Percentiles rank a stretch among this genome's conserved stretches.
These are phyloP conservation scores for Leishmania major DNA, from an alignment of 208 protist genomes.

Conservation along the genomic window DNA sequence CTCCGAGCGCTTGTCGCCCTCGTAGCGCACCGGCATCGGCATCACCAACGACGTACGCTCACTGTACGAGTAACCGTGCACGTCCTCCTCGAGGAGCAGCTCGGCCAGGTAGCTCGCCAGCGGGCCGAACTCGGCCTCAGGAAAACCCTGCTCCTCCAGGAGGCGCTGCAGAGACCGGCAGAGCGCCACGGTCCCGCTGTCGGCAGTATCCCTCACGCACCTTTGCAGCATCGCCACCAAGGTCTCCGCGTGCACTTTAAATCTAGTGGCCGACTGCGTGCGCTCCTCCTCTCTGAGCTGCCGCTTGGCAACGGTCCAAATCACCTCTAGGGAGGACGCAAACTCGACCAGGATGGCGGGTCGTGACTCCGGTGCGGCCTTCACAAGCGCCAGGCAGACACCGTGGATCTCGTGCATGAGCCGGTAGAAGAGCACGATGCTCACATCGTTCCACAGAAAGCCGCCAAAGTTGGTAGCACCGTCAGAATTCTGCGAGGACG, in stretches of 20 bases:
- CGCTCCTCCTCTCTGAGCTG: constrained; percentile 24
- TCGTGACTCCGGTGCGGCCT: background rate
- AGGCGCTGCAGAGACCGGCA: constrained; percentile 44
- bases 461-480: constrained; percentile 39
- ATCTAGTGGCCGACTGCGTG: background rate
- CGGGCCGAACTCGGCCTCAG: constrained; percentile 55
- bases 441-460: constrained; percentile 76
- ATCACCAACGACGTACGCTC: constrained; percentile 44
- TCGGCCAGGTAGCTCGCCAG: constrained; percentile 36
- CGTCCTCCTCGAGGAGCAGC: constrained; percentile 40
- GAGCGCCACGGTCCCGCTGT: constrained; percentile 7
- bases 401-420: constrained; percentile 37
- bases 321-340: constrained; percentile 7
- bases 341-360: background rate
- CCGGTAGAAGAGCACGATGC: constrained; percentile 59
- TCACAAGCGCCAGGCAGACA: constrained; percentile 13
- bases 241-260: constrained; percentile 2
- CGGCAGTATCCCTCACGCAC: constrained; percentile 7
- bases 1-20: constrained; percentile 67
- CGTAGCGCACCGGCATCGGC: constrained; percentile 61
- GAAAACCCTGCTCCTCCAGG: constrained; percentile 74
- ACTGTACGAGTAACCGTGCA: constrained; percentile 78
- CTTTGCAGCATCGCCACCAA: constrained; percentile 7
- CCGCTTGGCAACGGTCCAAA: constrained; percentile 27
- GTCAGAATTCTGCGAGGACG: constrained; percentile 14